phyloP scores from a whole-genome alignment of 768 basidiomycete species.

The Antrodiella citrinella region DNA sequence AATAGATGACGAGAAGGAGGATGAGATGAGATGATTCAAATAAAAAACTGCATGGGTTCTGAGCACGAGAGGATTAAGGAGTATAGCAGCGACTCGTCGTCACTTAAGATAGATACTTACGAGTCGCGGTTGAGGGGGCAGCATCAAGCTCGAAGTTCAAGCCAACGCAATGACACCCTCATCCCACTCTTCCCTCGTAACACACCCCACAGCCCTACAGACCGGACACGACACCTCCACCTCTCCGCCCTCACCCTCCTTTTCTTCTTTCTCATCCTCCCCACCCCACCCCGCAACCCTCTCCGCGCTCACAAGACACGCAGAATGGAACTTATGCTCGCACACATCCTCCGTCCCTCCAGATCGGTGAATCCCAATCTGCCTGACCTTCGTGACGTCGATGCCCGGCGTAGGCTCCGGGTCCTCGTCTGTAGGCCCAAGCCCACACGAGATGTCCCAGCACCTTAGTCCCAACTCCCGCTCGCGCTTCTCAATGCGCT shows the following conservation, averaged over 20 bases:
- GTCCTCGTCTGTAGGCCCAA: slow-evolving; percentile 36
- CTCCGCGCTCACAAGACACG: slow-evolving; percentile 63
- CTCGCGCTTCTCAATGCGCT: slow-evolving; percentile 66
- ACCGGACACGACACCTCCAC: slow-evolving; percentile 73
- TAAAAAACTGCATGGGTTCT: no score
- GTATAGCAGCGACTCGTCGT: no score
- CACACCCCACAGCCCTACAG: slow-evolving; percentile 55
- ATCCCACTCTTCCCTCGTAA: slow-evolving; percentile 57
- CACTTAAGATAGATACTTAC: no score
- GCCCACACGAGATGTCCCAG: slow-evolving; percentile 61
- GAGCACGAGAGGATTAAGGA: no score
- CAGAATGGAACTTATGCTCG: slow-evolving; percentile 59
- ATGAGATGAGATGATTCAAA: no score
- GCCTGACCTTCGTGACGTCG: slow-evolving; percentile 13
- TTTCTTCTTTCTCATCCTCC: slow-evolving; percentile 28
- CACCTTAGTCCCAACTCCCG: slow-evolving; percentile 68
- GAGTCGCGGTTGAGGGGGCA: no score
- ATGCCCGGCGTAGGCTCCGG: slow-evolving; percentile 11
- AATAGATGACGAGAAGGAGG: no score
- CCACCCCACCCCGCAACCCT: slow-evolving; percentile 57
- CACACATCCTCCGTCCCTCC: slow-evolving; percentile 34
- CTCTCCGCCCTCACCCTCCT: slow-evolving; percentile 19
- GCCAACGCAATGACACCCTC: slow-evolving; percentile 29
- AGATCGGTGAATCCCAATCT: slow-evolving; percentile 28
- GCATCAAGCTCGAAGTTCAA: no score